Evolutionary conservation across 257 asterid species (phyloP).

Genomic region (Leonotis leonurus): DNA sequence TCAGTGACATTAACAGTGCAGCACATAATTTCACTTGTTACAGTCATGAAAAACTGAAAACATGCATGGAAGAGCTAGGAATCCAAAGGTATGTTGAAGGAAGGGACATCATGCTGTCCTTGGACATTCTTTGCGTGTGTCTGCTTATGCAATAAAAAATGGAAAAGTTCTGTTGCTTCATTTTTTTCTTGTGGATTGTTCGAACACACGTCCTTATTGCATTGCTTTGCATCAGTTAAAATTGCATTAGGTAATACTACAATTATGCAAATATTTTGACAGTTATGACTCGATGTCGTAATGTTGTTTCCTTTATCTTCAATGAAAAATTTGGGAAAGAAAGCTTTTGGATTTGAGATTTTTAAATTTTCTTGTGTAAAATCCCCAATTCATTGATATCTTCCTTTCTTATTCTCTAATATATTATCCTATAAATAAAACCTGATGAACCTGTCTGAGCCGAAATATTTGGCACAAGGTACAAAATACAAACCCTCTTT

Average conservation of each 20-base stretch:
- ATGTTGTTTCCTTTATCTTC: no score
- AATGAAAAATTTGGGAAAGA: background rate
- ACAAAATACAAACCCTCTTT: no score
- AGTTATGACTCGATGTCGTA: no score
- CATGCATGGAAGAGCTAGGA: conserved; percentile 68
- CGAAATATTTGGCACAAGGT: background rate
- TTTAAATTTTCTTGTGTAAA: background rate
- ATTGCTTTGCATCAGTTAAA: no score
- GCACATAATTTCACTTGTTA: conserved; percentile 23
- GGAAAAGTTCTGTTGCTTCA: no score
- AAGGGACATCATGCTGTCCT: conserved; percentile 1
- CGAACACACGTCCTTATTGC: no score
- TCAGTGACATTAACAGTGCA: conserved; percentile 3
- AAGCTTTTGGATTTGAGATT: background rate
- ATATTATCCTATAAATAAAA: background rate
- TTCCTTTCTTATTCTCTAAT: background rate
- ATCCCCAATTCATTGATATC: background rate
- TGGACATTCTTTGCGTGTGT: background rate
- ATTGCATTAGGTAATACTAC: no score
- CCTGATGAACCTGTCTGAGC: conserved; percentile 2
- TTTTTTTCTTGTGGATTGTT: no score
- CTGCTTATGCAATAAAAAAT: background rate
- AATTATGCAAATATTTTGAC: no score
- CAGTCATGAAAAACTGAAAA: conserved; percentile 76
- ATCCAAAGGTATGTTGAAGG: conserved; percentile 58